These are phyloP conservation scores for Jatropha podagrica DNA, from an alignment of 441 rosid genomes.

Conservation along the genomic window DNA sequence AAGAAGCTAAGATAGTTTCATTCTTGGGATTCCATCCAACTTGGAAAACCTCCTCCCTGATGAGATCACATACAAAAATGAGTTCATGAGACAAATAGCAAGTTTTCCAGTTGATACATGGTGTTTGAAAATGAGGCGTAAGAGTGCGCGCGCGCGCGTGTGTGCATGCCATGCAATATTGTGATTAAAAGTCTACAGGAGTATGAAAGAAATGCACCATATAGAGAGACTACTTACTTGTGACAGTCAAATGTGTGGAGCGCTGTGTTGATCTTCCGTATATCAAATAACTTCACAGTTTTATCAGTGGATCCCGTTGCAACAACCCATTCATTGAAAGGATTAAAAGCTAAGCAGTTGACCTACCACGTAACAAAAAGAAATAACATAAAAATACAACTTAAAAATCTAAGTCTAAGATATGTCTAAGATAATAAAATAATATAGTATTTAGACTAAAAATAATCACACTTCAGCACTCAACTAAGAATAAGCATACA, in stretches of 20 bases:
- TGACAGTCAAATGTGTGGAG: slow-evolving; percentile 92
- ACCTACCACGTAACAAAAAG: slow-evolving; percentile 46
- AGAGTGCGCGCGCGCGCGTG: background rate
- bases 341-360: slow-evolving; percentile 95
- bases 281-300: slow-evolving; percentile 88
- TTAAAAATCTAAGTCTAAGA: background rate
- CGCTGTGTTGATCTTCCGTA: slow-evolving; percentile 80
- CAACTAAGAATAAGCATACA: slow-evolving; percentile 6
- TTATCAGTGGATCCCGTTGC: slow-evolving; percentile 97
- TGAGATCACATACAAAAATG: slow-evolving; percentile 16
- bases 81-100: too few relatives aligned
- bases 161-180: too few relatives aligned
- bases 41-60: slow-evolving; percentile 97
- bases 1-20: slow-evolving; percentile 91
- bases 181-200: background rate
- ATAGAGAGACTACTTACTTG: slow-evolving; percentile 52
- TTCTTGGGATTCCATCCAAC: slow-evolving; percentile 97
- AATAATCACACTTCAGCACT: slow-evolving; percentile 2
- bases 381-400: background rate
- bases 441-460: background rate
- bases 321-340: slow-evolving; percentile 95
- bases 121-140: too few relatives aligned
- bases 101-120: too few relatives aligned
- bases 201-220: too few relatives aligned
- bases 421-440: background rate